These are phyloP conservation scores for Talaromyces funiculosus DNA, from an alignment of 2,329 filamentous ascomycete genomes.

Conservation along the genomic window DNA sequence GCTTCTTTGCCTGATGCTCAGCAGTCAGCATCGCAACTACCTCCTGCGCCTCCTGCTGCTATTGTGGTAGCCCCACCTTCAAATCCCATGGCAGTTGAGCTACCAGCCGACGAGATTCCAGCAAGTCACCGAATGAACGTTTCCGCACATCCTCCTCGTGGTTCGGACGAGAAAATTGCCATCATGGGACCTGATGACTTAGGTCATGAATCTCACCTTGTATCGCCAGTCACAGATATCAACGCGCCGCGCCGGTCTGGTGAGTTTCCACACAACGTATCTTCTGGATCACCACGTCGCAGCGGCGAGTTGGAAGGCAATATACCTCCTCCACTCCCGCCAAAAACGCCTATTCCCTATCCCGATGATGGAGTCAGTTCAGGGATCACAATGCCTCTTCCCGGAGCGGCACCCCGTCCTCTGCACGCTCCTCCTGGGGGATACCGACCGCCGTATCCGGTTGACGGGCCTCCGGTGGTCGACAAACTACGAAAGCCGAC, in stretches of 20 bases:
- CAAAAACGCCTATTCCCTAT: slow-evolving; percentile 67
- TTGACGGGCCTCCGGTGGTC: slow-evolving; percentile 72
- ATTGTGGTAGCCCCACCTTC: slow-evolving; percentile 30
- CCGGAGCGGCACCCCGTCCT: slow-evolving; percentile 16
- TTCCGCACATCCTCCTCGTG: slow-evolving; percentile 24
- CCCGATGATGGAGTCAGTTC: slow-evolving; percentile 26
- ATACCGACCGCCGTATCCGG: slow-evolving; percentile 65
- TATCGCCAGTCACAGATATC: slow-evolving; percentile 22
- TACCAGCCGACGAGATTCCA: slow-evolving; percentile 50
- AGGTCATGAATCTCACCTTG: slow-evolving; percentile 21
- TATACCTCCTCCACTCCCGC: slow-evolving; percentile 63
- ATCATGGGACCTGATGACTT: slow-evolving; percentile 55
- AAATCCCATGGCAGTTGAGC: slow-evolving; percentile 50
- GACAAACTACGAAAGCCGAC: slow-evolving; percentile 84
- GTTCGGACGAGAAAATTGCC: slow-evolving; percentile 64
- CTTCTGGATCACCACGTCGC: slow-evolving; percentile 28
- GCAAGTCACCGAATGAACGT: slow-evolving; percentile 16
- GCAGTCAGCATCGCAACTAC: neutral
- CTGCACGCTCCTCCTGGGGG: slow-evolving; percentile 17
- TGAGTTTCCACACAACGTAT: slow-evolving; percentile 34
- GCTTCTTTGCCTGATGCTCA: slow-evolving; percentile 15
- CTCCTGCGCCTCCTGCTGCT: slow-evolving; percentile 24
- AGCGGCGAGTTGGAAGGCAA: slow-evolving; percentile 30
- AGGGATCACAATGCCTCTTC: slow-evolving; percentile 32
- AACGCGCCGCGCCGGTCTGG: slow-evolving; percentile 23